Base-by-base conservation (phyloP, 805 yeast genomes). In the Jamesozyma rosinii region DNA sequence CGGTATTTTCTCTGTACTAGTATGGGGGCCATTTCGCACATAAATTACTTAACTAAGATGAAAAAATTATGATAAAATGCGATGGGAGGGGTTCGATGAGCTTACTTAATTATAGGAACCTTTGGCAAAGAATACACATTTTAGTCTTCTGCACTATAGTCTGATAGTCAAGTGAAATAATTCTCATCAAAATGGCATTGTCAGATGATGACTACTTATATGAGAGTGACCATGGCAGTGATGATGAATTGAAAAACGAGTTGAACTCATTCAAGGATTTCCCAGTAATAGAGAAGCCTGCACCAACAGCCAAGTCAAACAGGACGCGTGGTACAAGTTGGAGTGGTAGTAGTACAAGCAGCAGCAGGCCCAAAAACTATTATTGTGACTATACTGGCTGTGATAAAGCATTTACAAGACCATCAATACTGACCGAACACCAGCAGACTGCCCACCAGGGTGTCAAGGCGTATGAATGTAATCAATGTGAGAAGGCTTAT, bases 381-480 rank as follows among this genome's bases (percentile, higher is more conserved):
- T 54, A 60, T 11, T 90, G 97, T 60, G 74, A 71, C 17, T 73
- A 68, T 46, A 73, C 69, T 5, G 81, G 75, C 2, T 92, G 97
- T 55, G 74, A 65, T 26, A 90, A 87, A 59, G 74, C 83, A 1
- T 90, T 87, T 54, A 67, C 83, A 5, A 71, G 90, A 39, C 97
- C 97, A 0, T 80, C 94, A 1, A 68, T 87, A 10, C 67, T 92
- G 40, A 84, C 81, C 30, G 95, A 86, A 54, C 98, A 92, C 55
- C 70, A 74, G 47, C 68, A 90, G 33, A 63, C 83, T 8, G 54
- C 52, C 0, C 98, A 92, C 55, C 74, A 83, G 2, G 83, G 85
- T 46, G 78, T 81, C 34, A 68, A 92, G 42, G 95, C 95, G 0
- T 90, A 78, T 57, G 54, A 54, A 37, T 92, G 98, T 58, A 58